phyloP scores from a whole-genome alignment of 371 early-diverging fungal genomes.

The Mucor sp. region DNA sequence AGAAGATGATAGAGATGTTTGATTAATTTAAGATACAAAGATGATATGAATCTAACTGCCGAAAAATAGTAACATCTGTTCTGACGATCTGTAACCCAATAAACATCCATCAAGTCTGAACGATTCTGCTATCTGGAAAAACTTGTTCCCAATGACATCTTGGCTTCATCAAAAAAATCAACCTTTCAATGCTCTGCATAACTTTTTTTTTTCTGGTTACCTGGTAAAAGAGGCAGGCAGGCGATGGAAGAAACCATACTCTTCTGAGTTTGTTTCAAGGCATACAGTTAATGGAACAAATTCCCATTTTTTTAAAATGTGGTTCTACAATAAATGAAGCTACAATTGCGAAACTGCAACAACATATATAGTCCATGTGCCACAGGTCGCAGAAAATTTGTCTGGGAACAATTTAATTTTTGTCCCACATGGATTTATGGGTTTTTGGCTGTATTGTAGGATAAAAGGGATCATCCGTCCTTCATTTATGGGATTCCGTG shows the following conservation, averaged over 20 bases:
- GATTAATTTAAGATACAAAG: neutral
- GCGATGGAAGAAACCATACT: neutral
- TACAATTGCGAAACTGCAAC: neutral
- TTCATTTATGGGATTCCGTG: neutral
- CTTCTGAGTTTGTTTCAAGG: neutral
- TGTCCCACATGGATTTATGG: neutral
- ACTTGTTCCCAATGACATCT: too few relatives aligned
- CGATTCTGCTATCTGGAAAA: neutral
- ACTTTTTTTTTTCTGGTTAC: neutral
- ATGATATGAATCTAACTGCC: neutral
- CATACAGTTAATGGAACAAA: neutral
- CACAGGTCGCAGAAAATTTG: neutral
- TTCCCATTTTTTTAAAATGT: constrained; percentile 1
- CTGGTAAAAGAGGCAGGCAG: neutral
- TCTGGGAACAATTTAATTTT: neutral
- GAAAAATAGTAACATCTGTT: neutral
- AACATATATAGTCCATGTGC: neutral
- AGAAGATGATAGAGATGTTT: neutral
- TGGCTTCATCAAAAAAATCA: neutral
- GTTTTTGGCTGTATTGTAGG: neutral
- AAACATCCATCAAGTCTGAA: neutral
- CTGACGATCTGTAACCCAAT: constrained; percentile 1
- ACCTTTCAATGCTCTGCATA: neutral
- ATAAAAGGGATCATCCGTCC: neutral
- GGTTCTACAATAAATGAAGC: neutral